These are phyloP conservation scores for Rubroshorea leprosula DNA, from an alignment of 345 rosid genomes.

Conservation along the genomic window DNA sequence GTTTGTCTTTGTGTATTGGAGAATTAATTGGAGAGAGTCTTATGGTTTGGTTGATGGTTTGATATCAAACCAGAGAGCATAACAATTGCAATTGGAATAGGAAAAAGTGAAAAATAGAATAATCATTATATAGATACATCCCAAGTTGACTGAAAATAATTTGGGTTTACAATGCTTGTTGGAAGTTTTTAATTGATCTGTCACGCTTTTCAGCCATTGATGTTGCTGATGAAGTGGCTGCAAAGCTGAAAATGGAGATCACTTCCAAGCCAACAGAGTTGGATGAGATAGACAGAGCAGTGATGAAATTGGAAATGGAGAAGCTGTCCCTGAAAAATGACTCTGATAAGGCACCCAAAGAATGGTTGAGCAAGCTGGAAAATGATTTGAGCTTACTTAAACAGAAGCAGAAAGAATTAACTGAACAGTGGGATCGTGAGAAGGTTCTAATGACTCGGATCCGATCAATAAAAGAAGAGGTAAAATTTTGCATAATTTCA, in stretches of 20 bases:
- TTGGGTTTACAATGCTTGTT: not conserved
- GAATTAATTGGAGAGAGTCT: no score
- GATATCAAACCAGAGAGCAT: no score
- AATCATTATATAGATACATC: no score
- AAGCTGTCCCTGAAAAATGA: conserved; percentile 79
- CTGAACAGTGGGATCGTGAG: conserved; percentile 69
- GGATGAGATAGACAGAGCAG: conserved; percentile 83
- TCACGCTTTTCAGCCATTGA: conserved; percentile 70
- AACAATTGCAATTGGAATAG: no score
- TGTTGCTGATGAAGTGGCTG: conserved; percentile 94
- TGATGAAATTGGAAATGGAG: conserved; percentile 92
- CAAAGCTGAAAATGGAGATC: conserved; percentile 96
- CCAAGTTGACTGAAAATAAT: no score
- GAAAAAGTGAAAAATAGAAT: no score
- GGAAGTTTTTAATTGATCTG: not conserved
- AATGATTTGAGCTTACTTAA: conserved; percentile 54
- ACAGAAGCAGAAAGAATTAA: conserved; percentile 64
- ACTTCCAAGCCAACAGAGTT: conserved; percentile 93
- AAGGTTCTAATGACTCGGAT: conserved; percentile 69
- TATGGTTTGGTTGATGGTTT: no score
- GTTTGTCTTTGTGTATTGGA: no score
- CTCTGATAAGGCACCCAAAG: conserved; percentile 78
- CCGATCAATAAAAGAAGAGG: conserved; percentile 90
- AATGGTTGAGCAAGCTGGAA: conserved; percentile 74
- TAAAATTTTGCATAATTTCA: conserved; percentile 14